These are phyloP conservation scores for Trichoderma brevicompactum DNA, from an alignment of 2,329 filamentous ascomycete species.

Conservation along the genomic window DNA sequence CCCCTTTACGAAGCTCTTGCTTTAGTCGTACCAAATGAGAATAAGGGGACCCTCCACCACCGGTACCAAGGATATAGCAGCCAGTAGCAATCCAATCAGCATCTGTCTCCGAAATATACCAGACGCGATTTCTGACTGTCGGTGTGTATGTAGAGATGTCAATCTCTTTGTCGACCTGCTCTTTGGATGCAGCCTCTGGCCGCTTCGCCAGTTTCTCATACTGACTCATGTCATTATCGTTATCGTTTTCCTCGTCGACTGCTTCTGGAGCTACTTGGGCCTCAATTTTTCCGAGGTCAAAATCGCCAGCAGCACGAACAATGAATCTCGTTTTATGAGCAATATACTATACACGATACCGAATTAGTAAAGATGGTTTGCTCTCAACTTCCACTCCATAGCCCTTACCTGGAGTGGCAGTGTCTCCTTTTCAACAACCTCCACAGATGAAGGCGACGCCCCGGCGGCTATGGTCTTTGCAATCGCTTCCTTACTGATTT, in stretches of 20 bases:
- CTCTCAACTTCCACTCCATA: background rate
- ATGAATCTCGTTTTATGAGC: slow-evolving; percentile 60
- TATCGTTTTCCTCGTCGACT: slow-evolving; percentile 11
- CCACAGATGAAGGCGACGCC: slow-evolving; percentile 49
- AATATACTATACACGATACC: slow-evolving; percentile 47
- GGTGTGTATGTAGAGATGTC: slow-evolving; percentile 53
- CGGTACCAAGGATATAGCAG: slow-evolving; percentile 65
- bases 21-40: slow-evolving; percentile 56
- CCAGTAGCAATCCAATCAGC: slow-evolving; percentile 61
- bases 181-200: background rate
- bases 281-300: slow-evolving; percentile 46
- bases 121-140: slow-evolving; percentile 54
- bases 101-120: slow-evolving; percentile 63
- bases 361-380: background rate
- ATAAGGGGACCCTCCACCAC: slow-evolving; percentile 62
- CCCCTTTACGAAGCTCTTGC: slow-evolving; percentile 55
- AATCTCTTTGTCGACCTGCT: slow-evolving; percentile 34
- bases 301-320: slow-evolving; percentile 63
- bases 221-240: slow-evolving; percentile 31
- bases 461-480: slow-evolving; percentile 52
- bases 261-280: slow-evolving; percentile 1
- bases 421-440: slow-evolving; percentile 57
- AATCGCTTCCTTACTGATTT: slow-evolving; percentile 48
- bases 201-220: slow-evolving; percentile 32
- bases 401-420: slow-evolving; percentile 55